These are phyloP conservation scores for Cordyceps javanica DNA, from an alignment of 2,329 filamentous ascomycete species.

Conservation along the genomic window DNA sequence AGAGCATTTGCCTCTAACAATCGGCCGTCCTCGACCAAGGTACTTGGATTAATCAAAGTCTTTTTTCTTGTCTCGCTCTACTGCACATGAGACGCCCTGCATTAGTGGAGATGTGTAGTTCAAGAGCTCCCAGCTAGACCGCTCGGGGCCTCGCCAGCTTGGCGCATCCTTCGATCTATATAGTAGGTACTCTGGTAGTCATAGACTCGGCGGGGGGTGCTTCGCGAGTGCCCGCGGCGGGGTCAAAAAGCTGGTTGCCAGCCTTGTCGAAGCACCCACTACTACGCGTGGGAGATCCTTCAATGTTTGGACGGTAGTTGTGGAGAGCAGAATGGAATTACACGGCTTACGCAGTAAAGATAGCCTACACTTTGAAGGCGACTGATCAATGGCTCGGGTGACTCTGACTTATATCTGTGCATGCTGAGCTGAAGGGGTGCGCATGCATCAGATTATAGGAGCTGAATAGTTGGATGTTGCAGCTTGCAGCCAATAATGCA, in stretches of 20 bases:
- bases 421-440: neutral
- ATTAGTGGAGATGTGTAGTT: too few relatives aligned
- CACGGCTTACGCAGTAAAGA: conserved; percentile 15
- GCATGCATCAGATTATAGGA: neutral
- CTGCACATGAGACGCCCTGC: too few relatives aligned
- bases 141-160: conserved; percentile 48
- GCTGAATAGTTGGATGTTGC: neutral
- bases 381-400: neutral
- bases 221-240: conserved; percentile 43
- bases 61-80: too few relatives aligned
- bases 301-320: neutral
- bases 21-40: too few relatives aligned
- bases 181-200: conserved; percentile 53
- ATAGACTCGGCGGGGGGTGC: conserved; percentile 41
- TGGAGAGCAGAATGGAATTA: conserved; percentile 4
- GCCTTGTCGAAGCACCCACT: neutral
- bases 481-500: neutral
- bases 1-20: too few relatives aligned
- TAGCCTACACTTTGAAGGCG: neutral
- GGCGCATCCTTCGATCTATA: conserved; percentile 54
- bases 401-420: neutral
- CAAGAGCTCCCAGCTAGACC: conserved; percentile 53
- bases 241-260: conserved; percentile 30
- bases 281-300: neutral
- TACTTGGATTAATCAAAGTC: too few relatives aligned